These are phyloP conservation scores for Trypanosomatidae sp. DNA, from an alignment of 208 protist species.

Conservation along the genomic window DNA sequence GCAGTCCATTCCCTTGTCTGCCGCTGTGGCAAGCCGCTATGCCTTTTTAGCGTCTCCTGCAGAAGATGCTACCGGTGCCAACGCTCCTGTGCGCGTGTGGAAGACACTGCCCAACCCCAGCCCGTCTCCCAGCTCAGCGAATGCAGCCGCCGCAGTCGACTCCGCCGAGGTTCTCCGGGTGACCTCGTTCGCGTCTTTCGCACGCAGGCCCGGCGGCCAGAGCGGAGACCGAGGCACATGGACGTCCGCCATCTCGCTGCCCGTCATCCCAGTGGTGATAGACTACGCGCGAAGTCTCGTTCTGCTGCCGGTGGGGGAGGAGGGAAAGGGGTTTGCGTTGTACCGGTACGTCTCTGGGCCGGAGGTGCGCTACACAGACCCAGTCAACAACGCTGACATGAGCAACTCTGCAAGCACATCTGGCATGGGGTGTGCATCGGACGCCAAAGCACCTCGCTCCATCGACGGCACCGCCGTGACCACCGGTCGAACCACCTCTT, in stretches of 20 bases:
- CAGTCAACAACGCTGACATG: not conserved
- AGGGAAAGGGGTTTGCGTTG: conserved; percentile 41
- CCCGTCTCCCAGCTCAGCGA: not conserved
- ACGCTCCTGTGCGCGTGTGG: conserved; percentile 1
- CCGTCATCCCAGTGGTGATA: conserved; percentile 29
- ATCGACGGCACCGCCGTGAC: not conserved
- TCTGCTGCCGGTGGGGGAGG: conserved; percentile 23
- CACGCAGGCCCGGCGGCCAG: not conserved
- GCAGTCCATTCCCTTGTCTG: conserved; percentile 8
- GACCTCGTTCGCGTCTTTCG: not conserved
- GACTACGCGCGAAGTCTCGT: conserved; percentile 52
- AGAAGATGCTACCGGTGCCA: not conserved
- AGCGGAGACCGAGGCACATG: not conserved
- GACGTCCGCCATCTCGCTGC: not conserved
- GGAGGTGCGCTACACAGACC: conserved; percentile 5
- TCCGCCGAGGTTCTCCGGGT: not conserved
- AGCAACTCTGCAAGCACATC: not conserved
- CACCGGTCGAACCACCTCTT: conserved; percentile 16
- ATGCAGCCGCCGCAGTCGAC: not conserved
- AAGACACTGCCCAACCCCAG: not conserved
- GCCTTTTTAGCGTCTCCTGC: not conserved
- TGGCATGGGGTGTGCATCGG: not conserved
- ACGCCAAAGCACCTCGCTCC: not conserved
- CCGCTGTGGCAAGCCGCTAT: conserved; percentile 11
- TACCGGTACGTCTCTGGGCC: conserved; percentile 39